Evolutionary conservation across 805 yeast species (phyloP).

Genomic region (Nakazawaea anatomiae): DNA sequence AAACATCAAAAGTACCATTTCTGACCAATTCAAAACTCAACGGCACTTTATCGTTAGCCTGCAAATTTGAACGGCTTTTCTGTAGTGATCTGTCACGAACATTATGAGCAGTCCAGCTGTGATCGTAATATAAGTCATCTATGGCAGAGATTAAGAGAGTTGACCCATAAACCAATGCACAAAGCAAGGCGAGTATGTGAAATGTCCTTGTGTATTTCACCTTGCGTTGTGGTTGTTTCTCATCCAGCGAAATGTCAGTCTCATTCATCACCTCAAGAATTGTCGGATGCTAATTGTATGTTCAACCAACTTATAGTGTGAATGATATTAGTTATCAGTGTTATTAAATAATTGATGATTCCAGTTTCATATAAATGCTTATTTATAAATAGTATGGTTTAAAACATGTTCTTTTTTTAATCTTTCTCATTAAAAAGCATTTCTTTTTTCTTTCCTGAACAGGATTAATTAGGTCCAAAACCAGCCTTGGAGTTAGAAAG

Average conservation of each 20-base stretch:
- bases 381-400: no score
- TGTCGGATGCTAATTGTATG: background rate
- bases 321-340: background rate
- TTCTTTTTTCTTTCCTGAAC: background rate
- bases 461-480: background rate
- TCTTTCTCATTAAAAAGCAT: background rate
- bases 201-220: background rate
- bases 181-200: background rate
- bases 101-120: background rate
- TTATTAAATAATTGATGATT: background rate
- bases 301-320: background rate
- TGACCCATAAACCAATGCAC: slow-evolving; percentile 8
- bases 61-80: background rate
- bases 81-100: background rate
- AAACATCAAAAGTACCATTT: slow-evolving; percentile 51
- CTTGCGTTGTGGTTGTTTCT: background rate
- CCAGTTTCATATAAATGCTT: no score
- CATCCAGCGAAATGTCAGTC: background rate
- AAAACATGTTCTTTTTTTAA: background rate
- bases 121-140: slow-evolving; percentile 3
- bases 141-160: slow-evolving; percentile 1
- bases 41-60: slow-evolving; percentile 16
- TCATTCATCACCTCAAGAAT: background rate
- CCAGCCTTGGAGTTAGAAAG: background rate
- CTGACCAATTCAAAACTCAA: slow-evolving; percentile 41